A percentile compares a stretch with the other conserved stretches of the same genome.
Evolutionary conservation across 1,284 basidiomycete species (phyloP).

Genomic region (Trichosporon ovoides): DNA sequence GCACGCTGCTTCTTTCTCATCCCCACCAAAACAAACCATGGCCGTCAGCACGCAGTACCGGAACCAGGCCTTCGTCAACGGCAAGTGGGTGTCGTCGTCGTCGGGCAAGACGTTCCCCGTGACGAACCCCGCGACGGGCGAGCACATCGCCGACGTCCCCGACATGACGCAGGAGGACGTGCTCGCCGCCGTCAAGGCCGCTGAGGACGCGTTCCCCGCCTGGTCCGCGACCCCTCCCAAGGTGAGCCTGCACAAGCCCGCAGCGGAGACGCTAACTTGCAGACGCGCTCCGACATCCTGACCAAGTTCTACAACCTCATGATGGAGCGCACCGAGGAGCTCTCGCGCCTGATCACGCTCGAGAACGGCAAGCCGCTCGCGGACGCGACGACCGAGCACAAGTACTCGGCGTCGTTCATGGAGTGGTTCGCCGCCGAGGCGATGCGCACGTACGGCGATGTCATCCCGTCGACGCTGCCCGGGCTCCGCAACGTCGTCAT

Average conservation of each 20-base stretch:
- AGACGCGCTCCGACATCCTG: slow-evolving; percentile 64
- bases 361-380: slow-evolving; percentile 85
- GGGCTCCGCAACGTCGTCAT: slow-evolving; percentile 75
- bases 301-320: slow-evolving; percentile 67
- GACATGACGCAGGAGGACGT: slow-evolving; percentile 77
- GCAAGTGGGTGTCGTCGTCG: slow-evolving; percentile 72
- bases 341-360: slow-evolving; percentile 73
- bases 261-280: slow-evolving; percentile 23
- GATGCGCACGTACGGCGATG: slow-evolving; percentile 56
- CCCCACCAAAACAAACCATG: slow-evolving; percentile 9
- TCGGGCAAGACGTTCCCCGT: slow-evolving; percentile 64
- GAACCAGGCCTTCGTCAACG: slow-evolving; percentile 63
- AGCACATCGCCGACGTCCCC: slow-evolving; percentile 70
- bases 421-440: slow-evolving; percentile 84
- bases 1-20: background rate
- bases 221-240: slow-evolving; percentile 67
- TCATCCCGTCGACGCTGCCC: slow-evolving; percentile 68
- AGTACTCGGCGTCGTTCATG: slow-evolving; percentile 73
- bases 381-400: slow-evolving; percentile 73
- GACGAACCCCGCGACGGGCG: slow-evolving; percentile 71
- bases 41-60: slow-evolving; percentile 12
- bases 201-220: slow-evolving; percentile 63
- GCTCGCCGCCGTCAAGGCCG: slow-evolving; percentile 68
- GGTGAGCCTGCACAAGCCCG: slow-evolving; percentile 4
- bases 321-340: slow-evolving; percentile 72